These are phyloP conservation scores for Cryptococcus wingfieldii DNA, from an alignment of 1,284 basidiomycete species.

Conservation along the genomic window DNA sequence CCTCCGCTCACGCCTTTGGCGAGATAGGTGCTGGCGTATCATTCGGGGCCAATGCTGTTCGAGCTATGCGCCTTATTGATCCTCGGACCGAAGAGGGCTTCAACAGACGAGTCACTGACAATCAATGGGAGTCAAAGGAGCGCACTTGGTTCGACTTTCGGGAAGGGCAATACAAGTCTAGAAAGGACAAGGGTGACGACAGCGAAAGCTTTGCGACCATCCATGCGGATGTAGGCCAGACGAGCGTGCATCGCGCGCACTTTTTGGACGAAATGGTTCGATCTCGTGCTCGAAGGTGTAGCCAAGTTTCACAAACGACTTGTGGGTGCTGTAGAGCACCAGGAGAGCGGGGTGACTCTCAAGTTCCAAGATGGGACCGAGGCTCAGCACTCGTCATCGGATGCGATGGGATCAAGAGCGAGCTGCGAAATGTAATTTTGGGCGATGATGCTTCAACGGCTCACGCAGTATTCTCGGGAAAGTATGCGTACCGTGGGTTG, in stretches of 20 bases:
- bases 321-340: background rate
- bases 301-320: constrained; percentile 15
- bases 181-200: constrained; percentile 10
- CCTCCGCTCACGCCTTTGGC: constrained; percentile 12
- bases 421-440: constrained; percentile 8
- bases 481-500: constrained; percentile 21
- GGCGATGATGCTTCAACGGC: constrained; percentile 4
- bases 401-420: constrained; percentile 21
- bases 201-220: constrained; percentile 11
- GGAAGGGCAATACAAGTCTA: background rate
- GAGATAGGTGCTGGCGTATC: constrained; percentile 22
- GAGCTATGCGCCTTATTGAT: constrained; percentile 14
- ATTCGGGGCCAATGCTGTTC: constrained; percentile 16
- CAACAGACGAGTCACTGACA: constrained; percentile 14
- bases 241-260: constrained; percentile 19
- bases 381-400: constrained; percentile 9
- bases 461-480: constrained; percentile 15
- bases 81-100: constrained; percentile 14
- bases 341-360: constrained; percentile 2
- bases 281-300: constrained; percentile 6
- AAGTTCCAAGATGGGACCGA: constrained; percentile 15
- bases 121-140: constrained; percentile 9
- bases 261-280: constrained; percentile 23
- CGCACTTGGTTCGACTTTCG: background rate
- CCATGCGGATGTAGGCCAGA: constrained; percentile 9